Evolutionary conservation across 2,329 filamentous ascomycete species (phyloP).

Genomic region (Phyllosticta capitalensis): DNA sequence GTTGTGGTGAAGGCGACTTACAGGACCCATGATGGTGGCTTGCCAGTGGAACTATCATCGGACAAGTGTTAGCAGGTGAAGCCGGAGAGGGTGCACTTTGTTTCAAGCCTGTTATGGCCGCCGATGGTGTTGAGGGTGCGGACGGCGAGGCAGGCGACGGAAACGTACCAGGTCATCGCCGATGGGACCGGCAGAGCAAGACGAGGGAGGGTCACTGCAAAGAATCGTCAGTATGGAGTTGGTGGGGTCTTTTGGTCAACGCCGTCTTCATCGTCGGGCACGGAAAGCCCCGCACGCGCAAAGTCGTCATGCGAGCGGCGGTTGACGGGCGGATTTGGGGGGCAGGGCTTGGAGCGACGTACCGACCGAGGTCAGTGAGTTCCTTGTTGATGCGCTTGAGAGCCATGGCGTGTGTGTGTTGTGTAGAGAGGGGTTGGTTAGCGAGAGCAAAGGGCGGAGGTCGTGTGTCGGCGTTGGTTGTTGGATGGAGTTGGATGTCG

Average conservation of each 20-base stretch:
- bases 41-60: slow-evolving; percentile 90
- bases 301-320: slow-evolving; percentile 29
- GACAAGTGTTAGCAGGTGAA: not conserved
- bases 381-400: slow-evolving; percentile 95
- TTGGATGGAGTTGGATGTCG: slow-evolving; percentile 9
- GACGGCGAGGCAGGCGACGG: slow-evolving; percentile 14
- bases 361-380: slow-evolving; percentile 83
- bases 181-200: slow-evolving; percentile 93
- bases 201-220: slow-evolving; percentile 87
- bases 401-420: slow-evolving; percentile 50
- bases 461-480: slow-evolving; percentile 1
- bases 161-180: slow-evolving; percentile 91
- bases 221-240: slow-evolving; percentile 24
- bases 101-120: slow-evolving; percentile 23
- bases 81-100: not conserved
- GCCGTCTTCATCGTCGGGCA: not conserved
- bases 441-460: not conserved
- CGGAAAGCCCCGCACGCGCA: slow-evolving; percentile 23
- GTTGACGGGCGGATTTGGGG: slow-evolving; percentile 9
- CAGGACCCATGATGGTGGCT: slow-evolving; percentile 99
- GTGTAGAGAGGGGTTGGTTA: not conserved
- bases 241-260: slow-evolving; percentile 1
- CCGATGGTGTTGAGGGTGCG: slow-evolving; percentile 12
- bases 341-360: slow-evolving; percentile 23
- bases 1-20: slow-evolving; percentile 46